A percentile compares a stretch with the other conserved stretches of the same genome.
phyloP scores from a whole-genome alignment of 176 grass and related monocot species.

The Panicum miliaceum region DNA sequence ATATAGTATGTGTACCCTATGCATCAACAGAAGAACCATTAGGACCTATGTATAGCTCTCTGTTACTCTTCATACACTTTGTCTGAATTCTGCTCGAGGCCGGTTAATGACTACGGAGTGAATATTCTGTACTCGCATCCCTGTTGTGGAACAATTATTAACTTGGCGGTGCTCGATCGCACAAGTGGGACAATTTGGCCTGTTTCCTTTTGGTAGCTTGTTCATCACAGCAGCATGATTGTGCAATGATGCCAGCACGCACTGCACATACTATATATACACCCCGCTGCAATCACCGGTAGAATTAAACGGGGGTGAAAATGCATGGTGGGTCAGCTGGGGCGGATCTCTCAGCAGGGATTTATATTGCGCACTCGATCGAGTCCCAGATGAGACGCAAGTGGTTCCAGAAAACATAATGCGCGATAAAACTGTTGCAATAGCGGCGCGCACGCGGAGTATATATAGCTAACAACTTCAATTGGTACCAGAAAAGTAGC shows the following conservation, averaged over 20 bases:
- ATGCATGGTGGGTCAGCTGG: not conserved
- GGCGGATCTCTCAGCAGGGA: not conserved
- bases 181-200: slow-evolving; percentile 18
- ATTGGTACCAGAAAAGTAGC: not conserved
- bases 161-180: not conserved
- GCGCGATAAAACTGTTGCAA: not conserved
- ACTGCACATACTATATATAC: not conserved
- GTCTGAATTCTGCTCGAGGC: too few relatives aligned
- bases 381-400: not conserved
- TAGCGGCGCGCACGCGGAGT: too few relatives aligned
- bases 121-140: not conserved
- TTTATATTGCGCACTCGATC: not conserved
- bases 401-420: not conserved
- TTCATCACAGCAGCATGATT: slow-evolving; percentile 7
- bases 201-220: not conserved
- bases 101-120: too few relatives aligned
- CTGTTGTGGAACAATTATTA: not conserved
- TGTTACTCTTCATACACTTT: too few relatives aligned
- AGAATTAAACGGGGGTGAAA: not conserved
- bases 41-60: not conserved
- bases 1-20: not conserved
- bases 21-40: not conserved
- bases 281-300: not conserved
- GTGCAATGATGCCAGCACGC: slow-evolving; percentile 8
- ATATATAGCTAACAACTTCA: not conserved